Conservation (phyloP, 257 asterid genomes). For the Eucommia ulmoides region DNA sequence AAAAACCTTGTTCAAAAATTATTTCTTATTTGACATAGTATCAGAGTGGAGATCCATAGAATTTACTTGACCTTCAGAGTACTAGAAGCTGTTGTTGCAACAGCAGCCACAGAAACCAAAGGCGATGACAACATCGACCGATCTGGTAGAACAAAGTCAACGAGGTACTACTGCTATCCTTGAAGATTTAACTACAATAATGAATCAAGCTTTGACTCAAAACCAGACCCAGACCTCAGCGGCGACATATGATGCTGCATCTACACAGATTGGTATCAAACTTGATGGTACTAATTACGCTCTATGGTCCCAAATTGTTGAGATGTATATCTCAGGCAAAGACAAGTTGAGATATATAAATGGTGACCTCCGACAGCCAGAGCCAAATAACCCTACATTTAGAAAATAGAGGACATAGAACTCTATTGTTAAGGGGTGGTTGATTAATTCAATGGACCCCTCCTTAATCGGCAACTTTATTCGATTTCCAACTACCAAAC, state of each 20-base stretch:
- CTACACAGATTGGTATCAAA: not conserved
- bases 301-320: not conserved
- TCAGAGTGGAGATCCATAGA: not conserved
- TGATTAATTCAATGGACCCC: not conserved
- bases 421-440: not conserved
- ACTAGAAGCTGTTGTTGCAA: too few relatives aligned
- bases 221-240: not conserved
- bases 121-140: not conserved
- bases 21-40: not conserved
- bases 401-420: not conserved
- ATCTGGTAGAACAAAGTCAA: not conserved
- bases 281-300: not conserved
- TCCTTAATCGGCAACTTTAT: not conserved
- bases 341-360: not conserved
- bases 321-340: not conserved
- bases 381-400: not conserved
- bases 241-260: not conserved
- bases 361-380: not conserved
- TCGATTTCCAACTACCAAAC: not conserved
- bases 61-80: not conserved
- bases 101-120: not conserved
- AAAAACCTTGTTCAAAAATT: not conserved
- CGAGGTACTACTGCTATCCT: not conserved
- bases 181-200: not conserved
- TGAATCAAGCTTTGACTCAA: not conserved